phyloP scores from a whole-genome alignment of 2,329 filamentous ascomycete genomes.

The Colletotrichum truncatum region DNA sequence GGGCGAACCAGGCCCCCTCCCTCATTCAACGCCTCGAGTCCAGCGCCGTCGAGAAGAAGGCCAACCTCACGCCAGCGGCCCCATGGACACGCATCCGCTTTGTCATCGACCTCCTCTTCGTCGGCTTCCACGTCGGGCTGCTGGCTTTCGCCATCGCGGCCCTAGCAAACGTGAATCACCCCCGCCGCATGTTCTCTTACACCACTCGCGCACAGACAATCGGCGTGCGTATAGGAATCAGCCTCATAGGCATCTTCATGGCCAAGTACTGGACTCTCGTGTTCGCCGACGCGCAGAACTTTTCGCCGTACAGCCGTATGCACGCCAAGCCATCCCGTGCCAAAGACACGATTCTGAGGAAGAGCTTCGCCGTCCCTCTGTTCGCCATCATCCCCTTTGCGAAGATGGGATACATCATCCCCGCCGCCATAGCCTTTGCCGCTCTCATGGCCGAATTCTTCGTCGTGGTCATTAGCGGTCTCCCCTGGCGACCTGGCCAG shows the following conservation, averaged over 20 bases:
- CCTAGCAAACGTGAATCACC: conserved; percentile 31
- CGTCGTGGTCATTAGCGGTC: conserved; percentile 34
- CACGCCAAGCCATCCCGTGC: conserved; percentile 26
- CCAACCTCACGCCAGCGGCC: not conserved
- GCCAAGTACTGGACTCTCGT: conserved; percentile 33
- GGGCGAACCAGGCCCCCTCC: not conserved
- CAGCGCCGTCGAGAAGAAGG: not conserved
- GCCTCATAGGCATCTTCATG: conserved; percentile 31
- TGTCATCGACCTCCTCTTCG: conserved; percentile 30
- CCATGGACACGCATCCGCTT: conserved; percentile 28
- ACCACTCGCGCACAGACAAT: conserved; percentile 12
- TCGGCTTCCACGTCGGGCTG: conserved; percentile 31
- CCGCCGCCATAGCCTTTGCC: conserved; percentile 31
- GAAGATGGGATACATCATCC: conserved; percentile 28
- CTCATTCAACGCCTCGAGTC: conserved; percentile 1
- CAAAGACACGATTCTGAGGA: conserved; percentile 31
- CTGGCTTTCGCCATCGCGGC: conserved; percentile 34
- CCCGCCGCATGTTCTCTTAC: conserved; percentile 31
- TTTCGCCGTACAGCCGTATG: conserved; percentile 32
- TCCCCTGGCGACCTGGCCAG: conserved; percentile 36
- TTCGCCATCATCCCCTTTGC: conserved; percentile 32
- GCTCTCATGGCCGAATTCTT: conserved; percentile 34
- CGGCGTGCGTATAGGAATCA: conserved; percentile 33
- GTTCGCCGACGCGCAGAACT: conserved; percentile 36
- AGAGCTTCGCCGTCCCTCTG: conserved; percentile 29